These are phyloP conservation scores for Mycena galopus DNA, from an alignment of 768 basidiomycete genomes.

Conservation along the genomic window DNA sequence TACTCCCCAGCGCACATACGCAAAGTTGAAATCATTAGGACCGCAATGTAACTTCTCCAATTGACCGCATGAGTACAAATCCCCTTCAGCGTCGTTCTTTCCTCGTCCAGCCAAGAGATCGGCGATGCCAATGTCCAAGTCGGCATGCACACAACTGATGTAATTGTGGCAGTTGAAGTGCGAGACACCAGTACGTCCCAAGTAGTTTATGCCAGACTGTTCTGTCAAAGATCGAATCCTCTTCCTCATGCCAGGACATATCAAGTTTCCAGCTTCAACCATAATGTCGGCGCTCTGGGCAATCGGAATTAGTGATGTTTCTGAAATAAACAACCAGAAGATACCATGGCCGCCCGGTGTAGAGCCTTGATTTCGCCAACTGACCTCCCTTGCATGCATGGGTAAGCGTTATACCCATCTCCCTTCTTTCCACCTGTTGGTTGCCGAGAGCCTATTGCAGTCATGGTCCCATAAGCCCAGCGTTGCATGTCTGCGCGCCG, in stretches of 20 bases:
- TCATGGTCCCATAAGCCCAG: slow-evolving; percentile 6
- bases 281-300: background rate
- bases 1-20: background rate
- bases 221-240: background rate
- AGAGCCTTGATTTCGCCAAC: background rate
- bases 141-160: background rate
- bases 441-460: background rate
- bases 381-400: background rate
- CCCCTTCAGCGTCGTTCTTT: background rate
- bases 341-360: background rate
- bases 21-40: slow-evolving; percentile 10
- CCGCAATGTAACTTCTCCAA: background rate
- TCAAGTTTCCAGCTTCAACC: background rate
- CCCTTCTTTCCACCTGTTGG: background rate
- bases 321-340: background rate
- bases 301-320: background rate
- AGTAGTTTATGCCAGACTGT: background rate
- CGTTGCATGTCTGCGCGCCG: background rate
- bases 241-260: background rate
- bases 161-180: background rate
- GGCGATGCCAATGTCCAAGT: background rate
- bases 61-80: background rate
- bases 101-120: background rate
- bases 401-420: background rate
- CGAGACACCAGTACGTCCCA: background rate